phyloP scores from a whole-genome alignment of 495 filamentous ascomycete species.

The Podospora pseudoanserina region DNA sequence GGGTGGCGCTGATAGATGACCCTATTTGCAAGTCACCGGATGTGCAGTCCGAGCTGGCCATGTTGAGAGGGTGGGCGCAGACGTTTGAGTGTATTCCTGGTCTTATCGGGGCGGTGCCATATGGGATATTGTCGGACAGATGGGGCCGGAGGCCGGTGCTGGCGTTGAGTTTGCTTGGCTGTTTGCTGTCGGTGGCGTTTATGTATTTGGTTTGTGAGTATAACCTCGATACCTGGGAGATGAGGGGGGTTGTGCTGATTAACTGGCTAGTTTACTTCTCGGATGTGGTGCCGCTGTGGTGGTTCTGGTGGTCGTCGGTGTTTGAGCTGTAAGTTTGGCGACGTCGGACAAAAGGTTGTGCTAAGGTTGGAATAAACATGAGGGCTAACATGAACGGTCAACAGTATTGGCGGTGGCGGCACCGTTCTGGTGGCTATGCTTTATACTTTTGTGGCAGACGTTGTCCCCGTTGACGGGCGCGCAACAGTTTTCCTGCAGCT shows the following conservation, averaged over 20 bases:
- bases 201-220: conserved; percentile 26
- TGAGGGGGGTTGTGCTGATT: neutral
- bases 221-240: neutral
- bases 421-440: conserved; percentile 31
- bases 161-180: conserved; percentile 22
- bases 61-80: conserved; percentile 31
- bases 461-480: conserved; percentile 23
- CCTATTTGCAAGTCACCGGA: conserved; percentile 25
- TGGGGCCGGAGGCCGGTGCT: conserved; percentile 33
- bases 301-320: conserved; percentile 18
- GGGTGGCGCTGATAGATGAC: conserved; percentile 16
- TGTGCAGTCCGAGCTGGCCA: conserved; percentile 34
- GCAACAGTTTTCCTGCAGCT: conserved; percentile 34
- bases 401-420: conserved; percentile 31
- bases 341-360: neutral
- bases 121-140: conserved; percentile 34
- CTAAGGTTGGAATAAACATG: neutral
- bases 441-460: conserved; percentile 34
- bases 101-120: conserved; percentile 29
- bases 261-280: conserved; percentile 25
- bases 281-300: conserved; percentile 32
- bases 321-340: conserved; percentile 26
- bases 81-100: conserved; percentile 32
- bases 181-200: conserved; percentile 16
- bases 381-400: neutral